Base-by-base conservation (phyloP, 164 flowering plant genomes). In the Dillenia suffruticosa region DNA sequence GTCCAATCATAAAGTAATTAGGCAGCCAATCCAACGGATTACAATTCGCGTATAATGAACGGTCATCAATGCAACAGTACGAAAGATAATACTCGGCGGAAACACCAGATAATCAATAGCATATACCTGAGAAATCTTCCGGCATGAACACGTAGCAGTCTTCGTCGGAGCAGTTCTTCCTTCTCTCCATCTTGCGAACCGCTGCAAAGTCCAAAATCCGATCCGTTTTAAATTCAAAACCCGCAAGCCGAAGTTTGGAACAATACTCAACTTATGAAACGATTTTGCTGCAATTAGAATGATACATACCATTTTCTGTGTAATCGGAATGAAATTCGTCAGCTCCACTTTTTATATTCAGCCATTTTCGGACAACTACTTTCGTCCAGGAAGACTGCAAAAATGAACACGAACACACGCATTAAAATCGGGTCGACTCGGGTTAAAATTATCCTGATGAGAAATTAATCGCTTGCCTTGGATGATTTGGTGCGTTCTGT, bases 371-470 rank as follows among this genome's bases (percentile, higher is more conserved):
- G 56, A 62, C 82, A 11, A 84, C 83, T 8, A 59, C 57, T 63
- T 76, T 84, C 9, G 91, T 83, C 96, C 96, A 87, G 3, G 86
- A 84, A 53, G 75, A 64, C 86, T 85, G 72, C 67, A 56, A 73
- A 48, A 46, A 40, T 2, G 2, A 51, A 16, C 45, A 44, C 5
- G 22, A 11, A 1, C 10, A 24, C 26, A 1, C 11, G 32, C 13
- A 44, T 3, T 24, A 8, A n/a, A 46, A 51, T 2, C 11, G 10
- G 24, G 45, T 10, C 48, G 24, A 24, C 1, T 44, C 10, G 12
- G 22, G 4, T 9, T 44, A 52, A 66, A 32, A 32, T 32, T 4
- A 32, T 32, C 40, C 40, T 32, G 40, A 32, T 4, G 40, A 32
- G 40, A 32, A 32, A 32, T 32, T 32, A 43, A 19, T 56, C 10